Conservation (phyloP, 2,329 filamentous ascomycete species). For the Fusarium hostae region DNA sequence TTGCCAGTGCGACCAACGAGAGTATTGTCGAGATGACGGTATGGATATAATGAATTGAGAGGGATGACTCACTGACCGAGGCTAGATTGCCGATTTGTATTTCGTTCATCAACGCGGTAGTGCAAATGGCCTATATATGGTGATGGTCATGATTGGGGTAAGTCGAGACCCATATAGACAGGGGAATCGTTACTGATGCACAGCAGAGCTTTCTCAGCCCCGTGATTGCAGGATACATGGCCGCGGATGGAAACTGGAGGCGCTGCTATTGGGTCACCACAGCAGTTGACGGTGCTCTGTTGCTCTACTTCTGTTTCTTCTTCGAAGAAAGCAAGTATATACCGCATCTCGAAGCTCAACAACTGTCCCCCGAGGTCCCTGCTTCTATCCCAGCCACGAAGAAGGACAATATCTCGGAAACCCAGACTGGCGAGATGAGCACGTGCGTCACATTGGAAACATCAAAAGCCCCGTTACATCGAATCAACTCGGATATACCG, state of each 20-base stretch:
- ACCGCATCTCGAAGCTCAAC: slow-evolving; percentile 11
- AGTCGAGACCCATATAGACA: not conserved
- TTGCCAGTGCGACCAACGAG: slow-evolving; percentile 52
- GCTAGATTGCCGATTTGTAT: slow-evolving; percentile 45
- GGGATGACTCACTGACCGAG: not conserved
- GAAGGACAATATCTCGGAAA: slow-evolving; percentile 1
- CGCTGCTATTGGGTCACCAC: slow-evolving; percentile 40
- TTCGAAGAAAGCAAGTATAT: slow-evolving; percentile 47
- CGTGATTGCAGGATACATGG: slow-evolving; percentile 45
- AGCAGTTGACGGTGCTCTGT: slow-evolving; percentile 21
- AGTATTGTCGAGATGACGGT: slow-evolving; percentile 52
- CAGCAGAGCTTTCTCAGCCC: slow-evolving; percentile 39
- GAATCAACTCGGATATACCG: slow-evolving; percentile 1
- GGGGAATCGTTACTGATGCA: not conserved
- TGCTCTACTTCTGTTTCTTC: slow-evolving; percentile 29
- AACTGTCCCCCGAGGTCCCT: not conserved
- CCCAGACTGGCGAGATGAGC: not conserved
- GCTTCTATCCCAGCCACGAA: not conserved
- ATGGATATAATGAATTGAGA: not conserved
- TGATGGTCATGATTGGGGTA: slow-evolving; percentile 43
- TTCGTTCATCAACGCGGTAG: slow-evolving; percentile 46
- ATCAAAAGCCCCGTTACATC: not conserved
- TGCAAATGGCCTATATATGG: slow-evolving; percentile 45
- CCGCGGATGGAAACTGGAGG: slow-evolving; percentile 41
- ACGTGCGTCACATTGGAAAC: not conserved